Base-by-base conservation (phyloP, 2,329 filamentous ascomycete genomes). In the Aspergillus pseudotamarii region DNA sequence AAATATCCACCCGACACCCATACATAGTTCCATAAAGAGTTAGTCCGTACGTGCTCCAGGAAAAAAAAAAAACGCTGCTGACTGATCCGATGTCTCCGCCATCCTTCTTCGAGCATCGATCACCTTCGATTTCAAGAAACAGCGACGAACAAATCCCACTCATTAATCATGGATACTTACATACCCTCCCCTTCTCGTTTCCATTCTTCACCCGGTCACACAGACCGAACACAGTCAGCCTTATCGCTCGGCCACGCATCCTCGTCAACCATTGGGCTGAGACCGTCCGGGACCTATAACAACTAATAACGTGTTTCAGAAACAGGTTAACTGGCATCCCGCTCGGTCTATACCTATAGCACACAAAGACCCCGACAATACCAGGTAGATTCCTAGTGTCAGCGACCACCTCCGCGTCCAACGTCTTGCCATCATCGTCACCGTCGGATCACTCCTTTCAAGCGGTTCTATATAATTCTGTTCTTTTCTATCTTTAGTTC, bases 61-160 rank as follows among this genome's bases (percentile, higher is more conserved):
- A 8, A 16, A 14, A 5, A 41, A 32, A n/a, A n/a, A n/a, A n/a
- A n/a, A 51, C 28, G 48, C 19, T 66, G 71, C 71, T 75, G 68
- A 72, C 61, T 72, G 68, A 72, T 45, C 61, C 51, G n/a, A 16
- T 28, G 14, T 16, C 12, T 14, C 14, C 32, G 21, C 19, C 30
- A 51, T 28, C 60, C 45, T 78, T 78, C 76, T 66, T 71, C 68
- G 72, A 72, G 69, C 67, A 72, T 78, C 76, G 68, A 78, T 71
- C 60, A 50, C 62, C 64, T 78, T 78, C 76, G 69, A 76, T 71
- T 53, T 53, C 36, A 21, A 34, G 6, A 51, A 23, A 6, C 19
- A 36, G 34, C 14, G 14, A 34, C 6, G 19, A 10, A 34, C 32
- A 34, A 34, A 34, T 12, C 11, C 11, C 6, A 26, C 9, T 61